A percentile compares a stretch with the other conserved stretches of the same genome.
phyloP scores from a whole-genome alignment of 2,329 filamentous ascomycete species.

The Venturia aucupariae region DNA sequence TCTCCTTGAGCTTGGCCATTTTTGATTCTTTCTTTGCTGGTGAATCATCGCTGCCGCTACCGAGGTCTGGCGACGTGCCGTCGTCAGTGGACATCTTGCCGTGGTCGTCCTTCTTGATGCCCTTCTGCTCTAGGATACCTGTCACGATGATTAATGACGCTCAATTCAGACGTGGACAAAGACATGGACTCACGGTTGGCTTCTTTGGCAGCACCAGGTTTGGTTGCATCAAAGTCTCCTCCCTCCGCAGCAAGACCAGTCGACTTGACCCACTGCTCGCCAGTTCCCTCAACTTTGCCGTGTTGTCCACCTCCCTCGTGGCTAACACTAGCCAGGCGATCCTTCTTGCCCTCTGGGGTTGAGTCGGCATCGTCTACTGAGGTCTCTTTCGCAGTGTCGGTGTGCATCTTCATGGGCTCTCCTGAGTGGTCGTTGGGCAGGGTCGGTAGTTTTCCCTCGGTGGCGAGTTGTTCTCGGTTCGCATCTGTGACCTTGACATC shows the following conservation, averaged over 20 bases:
- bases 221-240: constrained; percentile 52
- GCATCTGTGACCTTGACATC: constrained; percentile 9
- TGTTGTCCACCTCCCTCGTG: constrained; percentile 21
- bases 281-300: constrained; percentile 34
- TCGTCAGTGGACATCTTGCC: background rate
- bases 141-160: constrained; percentile 23
- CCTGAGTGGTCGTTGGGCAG: constrained; percentile 22
- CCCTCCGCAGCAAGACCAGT: constrained; percentile 54
- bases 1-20: constrained; percentile 59
- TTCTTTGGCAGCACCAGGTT: constrained; percentile 55
- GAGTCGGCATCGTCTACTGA: background rate
- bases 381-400: constrained; percentile 7
- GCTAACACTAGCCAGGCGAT: constrained; percentile 19
- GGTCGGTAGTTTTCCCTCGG: constrained; percentile 15
- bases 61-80: constrained; percentile 16
- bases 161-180: constrained; percentile 22
- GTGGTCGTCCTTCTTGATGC: constrained; percentile 25
- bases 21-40: constrained; percentile 21
- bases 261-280: constrained; percentile 48
- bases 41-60: constrained; percentile 16
- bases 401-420: constrained; percentile 23
- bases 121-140: constrained; percentile 48
- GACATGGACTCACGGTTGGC: constrained; percentile 48
- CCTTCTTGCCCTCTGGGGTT: constrained; percentile 3
- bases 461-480: constrained; percentile 9